phyloP scores from a whole-genome alignment of 805 yeast species.

The Aciculoconidium aculeatum region DNA sequence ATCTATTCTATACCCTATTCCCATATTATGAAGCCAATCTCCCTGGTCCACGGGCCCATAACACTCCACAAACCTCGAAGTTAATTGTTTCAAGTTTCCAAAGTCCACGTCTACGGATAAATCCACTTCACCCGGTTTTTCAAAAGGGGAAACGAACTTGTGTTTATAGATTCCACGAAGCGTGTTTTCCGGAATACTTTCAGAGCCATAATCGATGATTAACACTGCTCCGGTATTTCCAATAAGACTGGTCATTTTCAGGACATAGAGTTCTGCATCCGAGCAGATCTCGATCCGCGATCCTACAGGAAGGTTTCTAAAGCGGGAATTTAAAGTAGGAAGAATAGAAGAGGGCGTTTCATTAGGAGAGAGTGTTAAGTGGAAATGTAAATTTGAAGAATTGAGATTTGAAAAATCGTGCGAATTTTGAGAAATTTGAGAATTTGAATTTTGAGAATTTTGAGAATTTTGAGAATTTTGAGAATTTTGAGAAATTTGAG shows the following conservation, averaged over 20 bases:
- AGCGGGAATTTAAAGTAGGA: conserved; percentile 48
- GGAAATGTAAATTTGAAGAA: no score
- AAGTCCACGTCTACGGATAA: conserved; percentile 83
- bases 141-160: conserved; percentile 67
- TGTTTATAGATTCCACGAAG: conserved; percentile 71
- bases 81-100: conserved; percentile 40
- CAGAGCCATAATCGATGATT: conserved; percentile 74
- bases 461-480: no score
- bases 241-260: conserved; percentile 46
- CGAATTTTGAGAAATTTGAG: no score
- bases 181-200: conserved; percentile 59
- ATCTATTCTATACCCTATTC: conserved; percentile 65
- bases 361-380: conserved; percentile 49
- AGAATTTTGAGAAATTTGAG: no score
- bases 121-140: conserved; percentile 75
- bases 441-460: no score
- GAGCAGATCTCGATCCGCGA: conserved; percentile 70
- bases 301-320: conserved; percentile 45
- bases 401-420: no score
- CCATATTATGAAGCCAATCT: conserved; percentile 71
- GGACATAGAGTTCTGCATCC: conserved; percentile 56
- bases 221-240: conserved; percentile 58
- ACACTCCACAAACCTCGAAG: conserved; percentile 16
- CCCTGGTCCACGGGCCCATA: conserved; percentile 71
- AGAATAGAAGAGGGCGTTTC: conserved; percentile 59